These are phyloP conservation scores for Trichosporon inkin DNA, from an alignment of 1,284 basidiomycete species.

Conservation along the genomic window DNA sequence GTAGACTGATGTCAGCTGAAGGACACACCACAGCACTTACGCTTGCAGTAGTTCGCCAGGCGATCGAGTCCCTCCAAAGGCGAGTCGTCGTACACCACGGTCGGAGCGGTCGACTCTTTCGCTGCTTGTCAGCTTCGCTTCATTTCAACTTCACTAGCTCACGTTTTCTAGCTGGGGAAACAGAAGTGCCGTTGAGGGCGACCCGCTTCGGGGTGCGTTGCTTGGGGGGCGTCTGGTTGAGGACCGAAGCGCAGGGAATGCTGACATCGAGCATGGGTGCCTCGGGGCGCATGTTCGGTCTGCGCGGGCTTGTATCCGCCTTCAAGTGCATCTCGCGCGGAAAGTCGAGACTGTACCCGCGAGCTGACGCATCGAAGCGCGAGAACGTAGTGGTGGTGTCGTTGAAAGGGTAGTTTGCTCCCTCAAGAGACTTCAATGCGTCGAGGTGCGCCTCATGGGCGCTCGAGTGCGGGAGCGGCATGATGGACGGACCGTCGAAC, in stretches of 20 bases:
- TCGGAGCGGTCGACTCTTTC: slow-evolving; percentile 23
- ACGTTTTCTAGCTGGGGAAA: slow-evolving; percentile 7
- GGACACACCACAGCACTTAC: slow-evolving; percentile 20
- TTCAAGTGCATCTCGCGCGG: background rate
- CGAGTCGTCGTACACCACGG: slow-evolving; percentile 21
- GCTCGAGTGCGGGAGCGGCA: background rate
- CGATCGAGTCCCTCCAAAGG: slow-evolving; percentile 41
- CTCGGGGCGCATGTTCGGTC: background rate
- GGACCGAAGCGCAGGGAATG: slow-evolving; percentile 8
- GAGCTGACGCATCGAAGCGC: background rate
- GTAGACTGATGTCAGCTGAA: slow-evolving; percentile 25
- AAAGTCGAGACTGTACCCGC: background rate
- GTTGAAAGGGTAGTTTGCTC: slow-evolving; percentile 13
- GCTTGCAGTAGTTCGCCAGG: slow-evolving; percentile 47
- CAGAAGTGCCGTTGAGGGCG: background rate
- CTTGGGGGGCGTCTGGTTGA: background rate
- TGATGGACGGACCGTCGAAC: background rate
- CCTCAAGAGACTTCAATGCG: slow-evolving; percentile 42
- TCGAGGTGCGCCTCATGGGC: slow-evolving; percentile 29
- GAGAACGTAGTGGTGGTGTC: background rate
- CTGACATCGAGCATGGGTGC: slow-evolving; percentile 17
- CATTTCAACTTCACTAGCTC: background rate
- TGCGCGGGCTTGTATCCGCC: background rate
- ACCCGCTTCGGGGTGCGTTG: background rate
- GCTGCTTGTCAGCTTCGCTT: background rate